phyloP scores from a whole-genome alignment of 352 stramenopile species.

The Globisporangium heterothallicum region DNA sequence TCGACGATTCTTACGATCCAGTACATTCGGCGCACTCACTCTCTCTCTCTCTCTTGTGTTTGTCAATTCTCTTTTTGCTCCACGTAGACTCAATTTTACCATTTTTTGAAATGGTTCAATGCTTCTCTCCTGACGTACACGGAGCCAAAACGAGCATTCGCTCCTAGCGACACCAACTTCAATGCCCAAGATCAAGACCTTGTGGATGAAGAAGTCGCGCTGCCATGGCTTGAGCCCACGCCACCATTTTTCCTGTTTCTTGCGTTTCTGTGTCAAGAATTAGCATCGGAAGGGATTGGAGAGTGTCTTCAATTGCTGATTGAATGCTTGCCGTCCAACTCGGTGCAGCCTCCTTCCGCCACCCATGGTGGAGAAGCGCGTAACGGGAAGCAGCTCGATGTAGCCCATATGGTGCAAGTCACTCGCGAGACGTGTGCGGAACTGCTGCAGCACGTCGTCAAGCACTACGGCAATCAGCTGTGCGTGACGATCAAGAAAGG shows the following conservation, averaged over 20 bases:
- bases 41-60: not conserved
- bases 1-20: too few species aligned
- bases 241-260: constrained; percentile 69
- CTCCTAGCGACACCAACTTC: not conserved
- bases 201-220: constrained; percentile 25
- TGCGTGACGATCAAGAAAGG: constrained; percentile 34
- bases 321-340: constrained; percentile 52
- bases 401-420: constrained; percentile 73
- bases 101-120: constrained; percentile 83
- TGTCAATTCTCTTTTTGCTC: constrained; percentile 1
- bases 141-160: constrained; percentile 61
- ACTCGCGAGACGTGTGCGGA: constrained; percentile 53
- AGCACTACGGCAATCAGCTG: constrained; percentile 56
- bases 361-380: constrained; percentile 2
- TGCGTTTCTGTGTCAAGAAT: constrained; percentile 58
- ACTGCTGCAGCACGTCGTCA: constrained; percentile 57
- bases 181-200: not conserved
- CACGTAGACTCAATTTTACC: constrained; percentile 60
- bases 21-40: too few species aligned
- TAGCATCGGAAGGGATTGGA: constrained; percentile 56
- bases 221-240: constrained; percentile 60
- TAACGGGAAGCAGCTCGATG: constrained; percentile 27
- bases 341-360: not conserved
- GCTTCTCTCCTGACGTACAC: constrained; percentile 53
- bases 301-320: constrained; percentile 69